These are phyloP conservation scores for Metarhizium anisopliae DNA, from an alignment of 2,329 filamentous ascomycete genomes.

Conservation along the genomic window DNA sequence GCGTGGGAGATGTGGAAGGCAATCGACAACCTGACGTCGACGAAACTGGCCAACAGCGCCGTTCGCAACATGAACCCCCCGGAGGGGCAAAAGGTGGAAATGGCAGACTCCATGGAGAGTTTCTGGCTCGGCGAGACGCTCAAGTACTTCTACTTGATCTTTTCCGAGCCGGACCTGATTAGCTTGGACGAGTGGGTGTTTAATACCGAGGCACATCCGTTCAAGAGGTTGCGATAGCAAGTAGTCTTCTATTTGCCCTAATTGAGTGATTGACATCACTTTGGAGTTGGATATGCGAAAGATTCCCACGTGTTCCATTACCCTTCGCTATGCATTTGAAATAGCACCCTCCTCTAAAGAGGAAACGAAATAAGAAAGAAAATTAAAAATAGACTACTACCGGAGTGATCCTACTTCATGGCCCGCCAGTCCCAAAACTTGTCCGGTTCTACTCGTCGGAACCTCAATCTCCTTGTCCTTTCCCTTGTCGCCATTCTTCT, in stretches of 20 bases:
- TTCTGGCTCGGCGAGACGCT: conserved; percentile 69
- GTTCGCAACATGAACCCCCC: conserved; percentile 29
- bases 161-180: conserved; percentile 52
- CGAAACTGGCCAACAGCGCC: conserved; percentile 38
- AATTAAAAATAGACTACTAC: too few relatives aligned
- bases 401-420: too few relatives aligned
- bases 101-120: conserved; percentile 54
- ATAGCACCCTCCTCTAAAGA: too few relatives aligned
- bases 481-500: background rate
- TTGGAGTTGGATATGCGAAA: too few relatives aligned
- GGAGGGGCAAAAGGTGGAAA: conserved; percentile 19
- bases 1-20: conserved; percentile 47
- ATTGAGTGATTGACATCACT: too few relatives aligned
- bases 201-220: conserved; percentile 45
- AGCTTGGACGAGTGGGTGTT: conserved; percentile 62
- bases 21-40: conserved; percentile 36
- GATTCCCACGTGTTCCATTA: too few relatives aligned
- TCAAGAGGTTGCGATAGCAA: conserved; percentile 15
- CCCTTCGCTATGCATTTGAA: too few relatives aligned
- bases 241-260: background rate
- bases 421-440: background rate
- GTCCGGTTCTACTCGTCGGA: background rate
- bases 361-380: too few relatives aligned
- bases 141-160: conserved; percentile 68
- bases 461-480: background rate